phyloP scores from a whole-genome alignment of 129 eudicot species.

The Daucus carota region DH1_v3.0 NC_030382.2:46140001-46140500 shows the following conservation, averaged over 20 bases:
- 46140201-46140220: neutral
- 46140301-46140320: neutral
- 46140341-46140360: neutral
- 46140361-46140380: neutral
- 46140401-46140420: neutral
- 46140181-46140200: neutral
- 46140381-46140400: neutral
- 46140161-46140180: neutral
- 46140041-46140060: slow-evolving; percentile 30
- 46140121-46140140: slow-evolving; percentile 83
- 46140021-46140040: slow-evolving; percentile 12
- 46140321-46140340: neutral
- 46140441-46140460: neutral
- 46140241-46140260: neutral
- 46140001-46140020: neutral
- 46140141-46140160: slow-evolving; percentile 26
- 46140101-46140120: slow-evolving; percentile 84
- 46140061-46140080: slow-evolving; percentile 47
- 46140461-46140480: neutral
- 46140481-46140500: neutral
- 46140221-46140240: neutral
- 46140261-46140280: neutral
- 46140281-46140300: neutral
- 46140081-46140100: slow-evolving; percentile 93
- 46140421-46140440: neutral